Evolutionary conservation across 1,139 yeast genomes (phyloP), one percentile per base, ranked within the genome.

Genomic region (Groenewaldozyma auringiensis): DNA sequence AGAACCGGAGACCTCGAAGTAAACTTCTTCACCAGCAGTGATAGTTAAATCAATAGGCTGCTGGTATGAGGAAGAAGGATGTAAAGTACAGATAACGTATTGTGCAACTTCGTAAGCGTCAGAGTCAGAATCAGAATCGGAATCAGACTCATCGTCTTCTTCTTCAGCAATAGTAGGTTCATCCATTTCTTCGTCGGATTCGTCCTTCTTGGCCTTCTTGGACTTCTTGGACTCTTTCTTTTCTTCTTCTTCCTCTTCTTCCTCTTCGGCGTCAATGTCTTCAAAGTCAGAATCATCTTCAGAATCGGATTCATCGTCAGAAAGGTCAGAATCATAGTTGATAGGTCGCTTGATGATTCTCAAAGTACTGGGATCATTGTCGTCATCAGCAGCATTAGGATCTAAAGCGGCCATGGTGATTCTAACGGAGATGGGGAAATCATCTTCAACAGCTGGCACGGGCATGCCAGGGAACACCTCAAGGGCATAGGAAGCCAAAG

Each of bases 351-450:
- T 88, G 65, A 92, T 77, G 62, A 89, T 76, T 72, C 95, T 83
- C 63, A 92, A 75, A 58, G 95, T 86, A 32, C 95, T 81, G 55
- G 97, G 97, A 57, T 75, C 79, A 48, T 56, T 50, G 47, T 59
- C 60, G 47, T 73, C 77, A 61, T 85, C 85, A 62, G 85, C 94
- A 60, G 84, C 87, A 51, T 79, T 76, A 53, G 96, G 95, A 69
- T 92, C 96, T 61, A 92, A 75, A 50, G 98, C 95, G 56, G 96
- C 98, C 76, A 92, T 78, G 48, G 97, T 89, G 62, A 92, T 67
- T 69, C 95, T 84, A 57, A 92, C 79, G 54, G 96, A 82, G 55
- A 85, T 83, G 46, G 96, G 96, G 64, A 80, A 81, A 51, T 84
- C 94, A 48, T 81, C 83, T 56, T 82, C 84, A 62, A 84, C 79